Base-by-base conservation (phyloP, 164 flowering plant genomes). In the Annona cherimola region DNA sequence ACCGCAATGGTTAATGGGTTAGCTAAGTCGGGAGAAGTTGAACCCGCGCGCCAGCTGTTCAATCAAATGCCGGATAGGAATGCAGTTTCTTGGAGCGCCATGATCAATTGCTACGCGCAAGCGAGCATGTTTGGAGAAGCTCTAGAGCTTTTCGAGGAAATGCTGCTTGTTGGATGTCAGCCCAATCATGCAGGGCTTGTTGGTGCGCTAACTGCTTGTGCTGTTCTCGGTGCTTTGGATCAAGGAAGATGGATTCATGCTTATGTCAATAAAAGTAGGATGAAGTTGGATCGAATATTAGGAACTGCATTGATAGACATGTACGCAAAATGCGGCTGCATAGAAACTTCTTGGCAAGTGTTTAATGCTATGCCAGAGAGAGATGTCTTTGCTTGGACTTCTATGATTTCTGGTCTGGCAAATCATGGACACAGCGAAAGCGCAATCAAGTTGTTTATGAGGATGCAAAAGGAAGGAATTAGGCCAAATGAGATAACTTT, bases 181-280 rank as follows among this genome's bases (percentile, higher is more conserved):
- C 92, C 87, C 39, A 83, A 87, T 74, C 83, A 79, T 69, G 85
- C 86, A 7, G 83, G 78, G 55, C 70, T 85, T 45, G 84, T 85
- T 12, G 84, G 84, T 18, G 85, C 82, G 0, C 77, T 87, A 40
- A 73, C 83, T 7, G 88, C 90, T 0, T 87, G 88, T 67, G 85
- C 85, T 45, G 75, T 63, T 68, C 77, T 87, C 42, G 86, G 90
- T 26, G 82, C 87, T 20, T 76, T 85, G 74, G 85, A 79, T 69
- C 90, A 81, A 75, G 92, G 92, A 8, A 82, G 79, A 73, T 83
- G 88, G 90, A 85, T 88, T 73, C 90, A 88, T 77, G 82, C 82
- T 35, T 85, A 79, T 73, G 81, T 82, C 7, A 82, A 81, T 61
- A 84, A 81, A 46, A 82, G 59, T n/a, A 50, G 68, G 55, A 71